A percentile compares a stretch with the other conserved stretches of the same genome.
phyloP scores from a whole-genome alignment of 2,329 filamentous ascomycete genomes.

The Pestalotiopsis sp. region DNA sequence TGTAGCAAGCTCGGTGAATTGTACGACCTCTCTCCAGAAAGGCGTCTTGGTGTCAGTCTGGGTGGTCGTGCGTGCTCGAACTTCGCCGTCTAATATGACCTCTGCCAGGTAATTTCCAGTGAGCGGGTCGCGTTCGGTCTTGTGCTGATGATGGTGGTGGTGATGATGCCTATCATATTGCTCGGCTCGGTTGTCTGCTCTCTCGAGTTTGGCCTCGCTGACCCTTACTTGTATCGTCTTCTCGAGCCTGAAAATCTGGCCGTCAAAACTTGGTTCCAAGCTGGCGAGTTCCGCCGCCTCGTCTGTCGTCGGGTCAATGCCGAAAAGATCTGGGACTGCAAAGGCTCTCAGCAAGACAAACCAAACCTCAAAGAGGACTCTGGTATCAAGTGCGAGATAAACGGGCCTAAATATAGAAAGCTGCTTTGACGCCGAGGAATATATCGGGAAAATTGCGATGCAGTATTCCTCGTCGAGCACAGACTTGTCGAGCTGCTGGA shows the following conservation, averaged over 20 bases:
- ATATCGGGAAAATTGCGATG: conserved; percentile 93
- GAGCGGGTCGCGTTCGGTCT: conserved; percentile 46
- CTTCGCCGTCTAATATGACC: conserved; percentile 78
- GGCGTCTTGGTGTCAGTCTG: conserved; percentile 73
- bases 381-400: conserved; percentile 83
- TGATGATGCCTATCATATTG: conserved; percentile 36
- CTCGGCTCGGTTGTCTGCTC: conserved; percentile 28
- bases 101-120: conserved; percentile 78
- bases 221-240: conserved; percentile 62
- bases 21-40: conserved; percentile 82
- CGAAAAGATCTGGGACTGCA: conserved; percentile 89
- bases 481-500: conserved; percentile 87
- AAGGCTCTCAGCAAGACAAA: conserved; percentile 90
- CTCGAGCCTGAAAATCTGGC: conserved; percentile 63
- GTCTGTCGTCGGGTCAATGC: conserved; percentile 50
- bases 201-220: conserved; percentile 64
- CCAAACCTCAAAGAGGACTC: conserved; percentile 96
- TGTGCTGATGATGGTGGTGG: conserved; percentile 33
- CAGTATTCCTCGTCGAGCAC: conserved; percentile 93
- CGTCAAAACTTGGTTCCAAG: conserved; percentile 40
- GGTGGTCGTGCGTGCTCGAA: conserved; percentile 73
- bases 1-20: conserved; percentile 74
- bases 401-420: conserved; percentile 83
- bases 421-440: conserved; percentile 73
- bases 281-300: conserved; percentile 46